A percentile compares a stretch with the other conserved stretches of the same genome.
phyloP scores from a whole-genome alignment of 1,139 yeast species.

The Blastobotrys capitulatus region DNA sequence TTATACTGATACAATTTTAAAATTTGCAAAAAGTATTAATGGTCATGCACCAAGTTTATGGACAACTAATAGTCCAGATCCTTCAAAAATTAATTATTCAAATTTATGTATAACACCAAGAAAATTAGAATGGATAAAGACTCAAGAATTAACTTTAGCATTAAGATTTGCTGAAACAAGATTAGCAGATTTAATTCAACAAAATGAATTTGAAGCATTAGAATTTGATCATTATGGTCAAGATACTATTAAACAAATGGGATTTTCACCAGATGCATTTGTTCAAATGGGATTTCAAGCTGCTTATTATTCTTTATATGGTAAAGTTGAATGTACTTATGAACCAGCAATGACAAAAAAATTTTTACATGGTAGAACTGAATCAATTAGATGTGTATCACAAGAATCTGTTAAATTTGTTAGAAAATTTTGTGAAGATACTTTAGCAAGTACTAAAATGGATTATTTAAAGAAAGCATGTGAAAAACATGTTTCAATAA shows the following conservation, averaged over 20 bases:
- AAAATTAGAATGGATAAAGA: conserved; percentile 83
- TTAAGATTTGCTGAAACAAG: conserved; percentile 89
- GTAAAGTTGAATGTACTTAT: conserved; percentile 88
- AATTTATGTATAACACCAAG: conserved; percentile 55
- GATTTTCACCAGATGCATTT: conserved; percentile 90
- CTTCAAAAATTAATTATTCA: conserved; percentile 39
- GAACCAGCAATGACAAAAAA: conserved; percentile 95
- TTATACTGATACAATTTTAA: conserved; percentile 81
- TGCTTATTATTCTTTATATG: conserved; percentile 85
- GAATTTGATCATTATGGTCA: conserved; percentile 77
- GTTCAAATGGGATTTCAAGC: conserved; percentile 94
- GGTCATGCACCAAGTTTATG: conserved; percentile 76
- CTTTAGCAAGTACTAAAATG: conserved; percentile 57
- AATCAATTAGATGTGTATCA: conserved; percentile 82
- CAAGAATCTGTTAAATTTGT: conserved; percentile 77
- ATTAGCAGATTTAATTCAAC: conserved; percentile 78
- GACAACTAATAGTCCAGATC: conserved; percentile 48
- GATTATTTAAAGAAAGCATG: conserved; percentile 64
- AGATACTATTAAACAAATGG: conserved; percentile 73
- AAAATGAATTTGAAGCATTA: conserved; percentile 78
- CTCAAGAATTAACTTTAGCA: conserved; percentile 70
- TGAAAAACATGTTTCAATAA: conserved; percentile 57
- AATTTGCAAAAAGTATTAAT: conserved; percentile 81
- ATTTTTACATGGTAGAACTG: conserved; percentile 86
- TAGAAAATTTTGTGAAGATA: conserved; percentile 74